Evolutionary conservation across 768 basidiomycete species (phyloP).

Genomic region (Brasilioporus rufonigricans): DNA sequence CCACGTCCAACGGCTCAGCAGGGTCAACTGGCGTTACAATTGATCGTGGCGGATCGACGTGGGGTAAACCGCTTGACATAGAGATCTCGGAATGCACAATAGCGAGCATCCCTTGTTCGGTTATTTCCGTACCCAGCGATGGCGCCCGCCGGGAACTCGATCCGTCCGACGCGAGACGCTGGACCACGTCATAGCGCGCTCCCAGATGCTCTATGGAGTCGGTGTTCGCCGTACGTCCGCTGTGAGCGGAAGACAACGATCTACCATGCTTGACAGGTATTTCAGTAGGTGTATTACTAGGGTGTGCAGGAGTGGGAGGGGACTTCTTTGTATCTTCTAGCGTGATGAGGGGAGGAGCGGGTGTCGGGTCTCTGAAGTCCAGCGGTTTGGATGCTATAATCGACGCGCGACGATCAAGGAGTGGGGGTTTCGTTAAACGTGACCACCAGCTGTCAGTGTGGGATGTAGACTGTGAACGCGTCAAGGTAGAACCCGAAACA

Average conservation of each 20-base stretch:
- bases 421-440: slow-evolving; percentile 63
- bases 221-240: slow-evolving; percentile 61
- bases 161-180: slow-evolving; percentile 39
- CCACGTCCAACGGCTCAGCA: neutral
- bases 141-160: slow-evolving; percentile 24
- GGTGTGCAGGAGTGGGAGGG: slow-evolving; percentile 10
- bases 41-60: slow-evolving; percentile 19
- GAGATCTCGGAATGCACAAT: slow-evolving; percentile 11
- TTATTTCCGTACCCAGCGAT: slow-evolving; percentile 25
- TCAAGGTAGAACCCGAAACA: slow-evolving; percentile 40
- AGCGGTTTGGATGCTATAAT: slow-evolving; percentile 35
- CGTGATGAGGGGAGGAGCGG: slow-evolving; percentile 60
- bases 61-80: slow-evolving; percentile 2
- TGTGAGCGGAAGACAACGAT: slow-evolving; percentile 50
- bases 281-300: slow-evolving; percentile 12
- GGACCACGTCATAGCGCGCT: slow-evolving; percentile 67
- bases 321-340: slow-evolving; percentile 47
- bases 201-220: slow-evolving; percentile 66
- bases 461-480: slow-evolving; percentile 48
- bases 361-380: slow-evolving; percentile 80
- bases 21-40: slow-evolving; percentile 6
- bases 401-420: slow-evolving; percentile 57
- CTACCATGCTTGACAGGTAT: slow-evolving; percentile 28
- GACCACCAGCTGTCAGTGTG: slow-evolving; percentile 79
- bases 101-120: slow-evolving; percentile 16